Evolutionary conservation across 306 rosid species (phyloP).

Genomic region (Ormosia semicastrata): DNA sequence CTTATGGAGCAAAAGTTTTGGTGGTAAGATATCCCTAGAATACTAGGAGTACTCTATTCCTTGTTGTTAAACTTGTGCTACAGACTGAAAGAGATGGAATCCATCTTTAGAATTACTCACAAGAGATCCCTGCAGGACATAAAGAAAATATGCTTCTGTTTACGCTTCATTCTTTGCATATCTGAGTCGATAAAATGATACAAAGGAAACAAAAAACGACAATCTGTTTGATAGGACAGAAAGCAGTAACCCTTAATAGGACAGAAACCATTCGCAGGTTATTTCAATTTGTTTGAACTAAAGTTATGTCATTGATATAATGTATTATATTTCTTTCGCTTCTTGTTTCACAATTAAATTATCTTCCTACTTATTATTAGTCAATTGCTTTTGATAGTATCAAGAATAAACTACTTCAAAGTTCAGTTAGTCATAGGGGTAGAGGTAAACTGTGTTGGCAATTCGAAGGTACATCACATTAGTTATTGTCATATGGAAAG

Average conservation of each 20-base stretch:
- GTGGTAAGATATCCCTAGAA: slow-evolving; percentile 44
- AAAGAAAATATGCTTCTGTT: background rate
- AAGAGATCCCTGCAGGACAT: background rate
- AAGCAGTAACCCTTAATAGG: background rate
- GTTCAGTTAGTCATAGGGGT: background rate
- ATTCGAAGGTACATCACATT: background rate
- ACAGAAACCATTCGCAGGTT: background rate
- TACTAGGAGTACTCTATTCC: background rate
- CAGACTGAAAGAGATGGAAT: background rate
- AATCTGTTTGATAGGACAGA: background rate
- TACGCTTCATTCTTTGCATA: background rate
- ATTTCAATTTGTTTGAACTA: background rate
- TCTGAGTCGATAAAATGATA: background rate
- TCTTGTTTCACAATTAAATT: background rate
- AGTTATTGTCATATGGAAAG: background rate
- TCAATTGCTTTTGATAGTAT: background rate
- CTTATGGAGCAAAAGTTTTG: slow-evolving; percentile 67
- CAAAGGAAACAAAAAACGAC: background rate
- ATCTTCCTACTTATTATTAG: background rate
- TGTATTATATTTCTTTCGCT: background rate
- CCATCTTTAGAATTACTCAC: background rate
- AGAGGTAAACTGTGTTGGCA: background rate
- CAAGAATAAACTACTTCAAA: background rate
- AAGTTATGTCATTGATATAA: background rate
- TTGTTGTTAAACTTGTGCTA: slow-evolving; percentile 15